Base-by-base conservation (phyloP, 2,329 filamentous ascomycete genomes). In the Botryotinia convoluta region DNA sequence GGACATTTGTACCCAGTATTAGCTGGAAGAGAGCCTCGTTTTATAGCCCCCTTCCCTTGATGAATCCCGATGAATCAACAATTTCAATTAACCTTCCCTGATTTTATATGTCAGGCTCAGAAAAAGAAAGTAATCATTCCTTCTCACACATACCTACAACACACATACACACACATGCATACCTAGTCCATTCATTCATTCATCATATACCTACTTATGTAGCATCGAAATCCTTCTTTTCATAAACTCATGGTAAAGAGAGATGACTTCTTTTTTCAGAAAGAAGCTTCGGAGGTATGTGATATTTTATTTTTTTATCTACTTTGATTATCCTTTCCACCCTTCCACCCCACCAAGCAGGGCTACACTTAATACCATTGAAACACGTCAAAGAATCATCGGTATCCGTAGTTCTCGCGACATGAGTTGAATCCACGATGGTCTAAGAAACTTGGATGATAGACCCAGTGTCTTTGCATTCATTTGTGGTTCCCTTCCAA, bases 251-350 rank as follows among this genome's bases (percentile, higher is more conserved):
- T 32, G 45, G 10, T 20, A 9, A n/a, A 37, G 60, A 64, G 44
- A 71, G 20, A 71, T 71, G 69, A n/a, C 42, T 71, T 71, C 60
- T 37, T 71, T 65, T 63, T 20, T 71, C 14, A 71, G 48, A 42
- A 71, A 44, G 45, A 71, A 65, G 69, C 26, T 71, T 26, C 48
- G n/a, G 37, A 71, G 69, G 69, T 71, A 71, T 57, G 42, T 22
- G 8, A 10, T n/a, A 48, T 65, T 65, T 48, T 32, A 0, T 6
- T 42, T 22, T 3, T 20, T 44, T 10, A n/a, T 65, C 45, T 35
- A 12, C 5, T 57, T 26, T 32, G 57, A 32, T 51, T 39, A 16
- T 29, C 42, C 57, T 62, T 62, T n/a, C 29, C 57, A 44, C 44
- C 44, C 44, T 62, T n/a, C 29, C 57, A 69, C 51, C 37, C 62